Base-by-base conservation (phyloP, 192 early-diverging fungal genomes). In the Podila epigama region DNA sequence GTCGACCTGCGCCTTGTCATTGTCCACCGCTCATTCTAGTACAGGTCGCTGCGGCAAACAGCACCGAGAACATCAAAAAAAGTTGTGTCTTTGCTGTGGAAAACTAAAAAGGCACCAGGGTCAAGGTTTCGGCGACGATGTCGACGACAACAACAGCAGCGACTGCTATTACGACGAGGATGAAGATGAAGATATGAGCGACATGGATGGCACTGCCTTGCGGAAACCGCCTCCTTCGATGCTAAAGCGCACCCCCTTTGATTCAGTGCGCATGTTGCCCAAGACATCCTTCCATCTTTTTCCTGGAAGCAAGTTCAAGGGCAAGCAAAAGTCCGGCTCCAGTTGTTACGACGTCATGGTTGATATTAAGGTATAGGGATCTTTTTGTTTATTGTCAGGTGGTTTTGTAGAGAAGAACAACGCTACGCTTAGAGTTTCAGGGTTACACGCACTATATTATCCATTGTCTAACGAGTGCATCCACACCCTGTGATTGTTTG, bases 281-380 rank as follows among this genome's bases (percentile, higher is more conserved):
- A 57, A 66, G 28, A 64, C 54, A 9, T 73, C 75, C 15, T 79
- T 70, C 59, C 68, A 79, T 40, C 83, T 93, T 22, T 92, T 87
- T 62, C 79, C 86, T 8, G 92, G 92, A 33, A 86, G 86, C 22
- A 65, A 66, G 37, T 93, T 93, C 66, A 82, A 68, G 39, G 92
- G 92, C 11, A 81, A 85, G 35, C 92, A 93, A 63, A 82, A 83
- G 60, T 88, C 87, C 41, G 86, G 84, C 10, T 68, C 81, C 9
- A 84, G 75, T 51, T 83, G 83, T 44, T 92, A 93, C 75, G 82
- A 90, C 40, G 92, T 93, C 0, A 52, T 79, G 40, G 92, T 93
- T 10, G 82, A 90, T 42, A 87, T 93, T 67, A 88, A 91, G 89
- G 92, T 93, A 85, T 41, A 29, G 44, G 10, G 1, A 29, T 55